A percentile compares a stretch with the other conserved stretches of the same genome.
Conservation (phyloP, 129 eudicot genomes). For the Deinandra increscens region DNA sequence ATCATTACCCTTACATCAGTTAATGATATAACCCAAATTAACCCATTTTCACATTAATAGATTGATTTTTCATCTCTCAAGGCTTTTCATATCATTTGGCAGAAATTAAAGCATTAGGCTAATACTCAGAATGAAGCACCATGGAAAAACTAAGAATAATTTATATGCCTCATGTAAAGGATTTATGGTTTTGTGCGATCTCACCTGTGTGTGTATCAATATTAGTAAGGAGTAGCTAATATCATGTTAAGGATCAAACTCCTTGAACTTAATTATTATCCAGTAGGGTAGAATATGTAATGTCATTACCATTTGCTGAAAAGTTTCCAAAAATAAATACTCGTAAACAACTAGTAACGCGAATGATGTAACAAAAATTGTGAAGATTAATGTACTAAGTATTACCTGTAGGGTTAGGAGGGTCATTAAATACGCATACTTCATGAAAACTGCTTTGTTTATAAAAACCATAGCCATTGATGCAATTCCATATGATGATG, state of each 20-base stretch:
- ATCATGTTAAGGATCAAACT: too few relatives aligned
- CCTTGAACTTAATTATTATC: too few relatives aligned
- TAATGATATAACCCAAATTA: constrained; percentile 21
- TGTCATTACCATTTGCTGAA: constrained; percentile 83
- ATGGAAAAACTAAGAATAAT: not conserved
- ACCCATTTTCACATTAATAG: not conserved
- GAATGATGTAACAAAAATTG: not conserved
- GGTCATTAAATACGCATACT: constrained; percentile 83
- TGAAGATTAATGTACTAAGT: not conserved
- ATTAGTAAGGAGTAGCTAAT: too few relatives aligned
- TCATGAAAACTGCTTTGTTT: constrained; percentile 93
- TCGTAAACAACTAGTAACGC: not conserved
- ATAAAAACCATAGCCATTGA: constrained; percentile 99
- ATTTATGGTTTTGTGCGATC: too few relatives aligned
- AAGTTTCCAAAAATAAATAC: too few relatives aligned
- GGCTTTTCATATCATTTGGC: not conserved
- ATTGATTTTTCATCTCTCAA: not conserved
- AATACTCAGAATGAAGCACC: not conserved
- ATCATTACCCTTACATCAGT: constrained; percentile 88
- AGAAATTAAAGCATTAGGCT: not conserved
- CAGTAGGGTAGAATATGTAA: too few relatives aligned
- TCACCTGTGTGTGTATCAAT: too few relatives aligned
- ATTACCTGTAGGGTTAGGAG: constrained; percentile 87
- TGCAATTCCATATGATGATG: constrained; percentile 82
- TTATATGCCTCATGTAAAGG: not conserved